A percentile compares a stretch with the other conserved stretches of the same genome.
These are phyloP conservation scores for Erysimum pusillum DNA, from an alignment of 441 rosid genomes.

Conservation along the genomic window DNA sequence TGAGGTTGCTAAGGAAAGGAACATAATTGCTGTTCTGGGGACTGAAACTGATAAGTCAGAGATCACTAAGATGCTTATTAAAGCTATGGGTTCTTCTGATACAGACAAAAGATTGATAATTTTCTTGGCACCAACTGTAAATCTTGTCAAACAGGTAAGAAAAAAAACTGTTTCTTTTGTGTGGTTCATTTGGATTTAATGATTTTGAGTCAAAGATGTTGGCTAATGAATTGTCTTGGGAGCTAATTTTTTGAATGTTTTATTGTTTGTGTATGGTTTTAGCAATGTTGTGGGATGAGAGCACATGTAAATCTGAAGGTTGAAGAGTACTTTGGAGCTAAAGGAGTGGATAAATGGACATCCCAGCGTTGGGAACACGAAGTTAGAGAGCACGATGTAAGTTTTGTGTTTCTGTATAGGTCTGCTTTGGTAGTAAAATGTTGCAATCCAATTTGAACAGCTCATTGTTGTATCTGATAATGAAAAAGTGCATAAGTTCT, in stretches of 20 bases:
- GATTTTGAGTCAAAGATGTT: slow-evolving; percentile 15
- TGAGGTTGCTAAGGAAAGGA: slow-evolving; percentile 76
- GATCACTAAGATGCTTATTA: slow-evolving; percentile 78
- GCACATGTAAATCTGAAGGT: slow-evolving; percentile 56
- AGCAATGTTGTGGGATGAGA: slow-evolving; percentile 80
- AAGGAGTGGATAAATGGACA: slow-evolving; percentile 80
- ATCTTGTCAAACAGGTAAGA: slow-evolving; percentile 76
- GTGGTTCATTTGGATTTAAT: slow-evolving; percentile 11
- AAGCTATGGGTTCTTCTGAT: slow-evolving; percentile 50
- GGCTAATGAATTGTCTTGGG: background rate
- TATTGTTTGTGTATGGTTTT: slow-evolving; percentile 37
- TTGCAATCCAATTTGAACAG: slow-evolving; percentile 4
- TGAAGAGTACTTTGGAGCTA: slow-evolving; percentile 80
- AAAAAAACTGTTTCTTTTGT: background rate
- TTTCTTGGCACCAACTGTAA: slow-evolving; percentile 87
- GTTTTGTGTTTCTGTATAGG: slow-evolving; percentile 38
- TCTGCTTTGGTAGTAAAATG: background rate
- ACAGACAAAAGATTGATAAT: slow-evolving; percentile 59
- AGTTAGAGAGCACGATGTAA: slow-evolving; percentile 67
- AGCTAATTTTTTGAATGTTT: background rate
- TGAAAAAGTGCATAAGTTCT: background rate
- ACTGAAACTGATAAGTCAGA: slow-evolving; percentile 75
- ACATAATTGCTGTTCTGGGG: slow-evolving; percentile 78
- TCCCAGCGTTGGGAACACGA: slow-evolving; percentile 74
- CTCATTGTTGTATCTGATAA: slow-evolving; percentile 8